These are phyloP conservation scores for Colletotrichum cordylinicola DNA, from an alignment of 2,329 filamentous ascomycete species.

Conservation along the genomic window DNA sequence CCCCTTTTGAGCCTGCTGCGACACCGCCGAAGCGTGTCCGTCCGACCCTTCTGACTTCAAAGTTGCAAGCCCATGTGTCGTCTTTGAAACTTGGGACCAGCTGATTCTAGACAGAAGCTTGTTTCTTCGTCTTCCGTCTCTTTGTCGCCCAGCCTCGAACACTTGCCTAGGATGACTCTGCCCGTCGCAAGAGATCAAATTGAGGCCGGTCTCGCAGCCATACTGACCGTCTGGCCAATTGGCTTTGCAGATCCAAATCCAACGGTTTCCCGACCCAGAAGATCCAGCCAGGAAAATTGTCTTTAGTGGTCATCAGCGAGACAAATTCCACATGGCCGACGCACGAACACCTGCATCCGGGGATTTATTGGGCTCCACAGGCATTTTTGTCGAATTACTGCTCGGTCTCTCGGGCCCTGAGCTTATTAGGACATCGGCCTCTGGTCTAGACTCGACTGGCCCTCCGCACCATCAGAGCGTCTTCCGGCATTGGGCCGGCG, in stretches of 20 bases:
- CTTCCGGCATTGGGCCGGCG: neutral
- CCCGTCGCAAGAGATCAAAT: neutral
- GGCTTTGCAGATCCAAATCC: neutral
- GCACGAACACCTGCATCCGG: neutral
- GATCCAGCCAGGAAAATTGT: neutral
- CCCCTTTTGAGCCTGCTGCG: neutral
- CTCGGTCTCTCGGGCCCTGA: neutral
- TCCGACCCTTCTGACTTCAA: neutral
- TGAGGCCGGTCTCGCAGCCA: neutral
- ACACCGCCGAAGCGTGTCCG: neutral
- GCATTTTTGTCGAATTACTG: neutral
- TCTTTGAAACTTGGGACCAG: neutral
- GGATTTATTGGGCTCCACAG: neutral
- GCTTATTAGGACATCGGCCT: neutral
- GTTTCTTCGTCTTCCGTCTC: neutral
- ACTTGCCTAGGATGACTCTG: neutral
- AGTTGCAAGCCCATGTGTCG: neutral
- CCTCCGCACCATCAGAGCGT: neutral
- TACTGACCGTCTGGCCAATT: neutral
- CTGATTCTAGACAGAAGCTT: constrained; percentile 9
- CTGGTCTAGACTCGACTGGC: neutral
- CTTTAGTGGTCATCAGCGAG: neutral
- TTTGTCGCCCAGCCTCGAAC: neutral
- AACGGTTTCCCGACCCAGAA: neutral
- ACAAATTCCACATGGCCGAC: neutral